Conservation (phyloP, 208 protist species). For the Lotmaria passim region DNA sequence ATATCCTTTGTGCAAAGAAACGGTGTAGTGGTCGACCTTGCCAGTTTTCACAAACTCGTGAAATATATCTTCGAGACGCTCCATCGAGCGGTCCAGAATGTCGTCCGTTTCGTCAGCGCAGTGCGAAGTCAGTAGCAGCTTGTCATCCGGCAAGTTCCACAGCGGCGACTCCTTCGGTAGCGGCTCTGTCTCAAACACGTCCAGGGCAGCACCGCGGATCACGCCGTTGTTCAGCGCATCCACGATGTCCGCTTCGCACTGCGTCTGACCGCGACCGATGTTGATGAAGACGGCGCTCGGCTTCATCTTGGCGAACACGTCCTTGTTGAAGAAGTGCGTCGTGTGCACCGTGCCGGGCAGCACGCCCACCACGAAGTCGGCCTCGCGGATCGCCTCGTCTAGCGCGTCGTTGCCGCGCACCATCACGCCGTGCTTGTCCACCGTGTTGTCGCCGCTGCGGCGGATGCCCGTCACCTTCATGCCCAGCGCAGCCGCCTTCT, state of each 20-base stretch:
- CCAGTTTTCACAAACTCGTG: not conserved
- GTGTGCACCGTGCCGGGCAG: constrained; percentile 68
- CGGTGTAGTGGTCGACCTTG: constrained; percentile 27
- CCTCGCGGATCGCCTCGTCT: constrained; percentile 55
- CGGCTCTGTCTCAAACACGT: constrained; percentile 84
- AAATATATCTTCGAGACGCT: constrained; percentile 36
- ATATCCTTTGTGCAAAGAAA: constrained; percentile 37
- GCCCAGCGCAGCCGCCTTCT: constrained; percentile 45
- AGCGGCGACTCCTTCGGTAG: constrained; percentile 62
- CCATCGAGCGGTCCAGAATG: constrained; percentile 20
- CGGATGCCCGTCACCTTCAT: constrained; percentile 81
- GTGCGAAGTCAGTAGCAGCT: constrained; percentile 70
- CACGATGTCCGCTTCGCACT: constrained; percentile 65
- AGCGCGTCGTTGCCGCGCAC: constrained; percentile 45
- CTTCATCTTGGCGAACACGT: constrained; percentile 78
- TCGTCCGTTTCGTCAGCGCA: constrained; percentile 58
- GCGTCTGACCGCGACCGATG: constrained; percentile 77
- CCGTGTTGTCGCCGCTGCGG: constrained; percentile 28
- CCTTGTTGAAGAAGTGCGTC: constrained; percentile 74
- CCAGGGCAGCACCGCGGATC: constrained; percentile 74
- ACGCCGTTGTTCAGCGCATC: constrained; percentile 56
- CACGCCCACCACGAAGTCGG: constrained; percentile 82
- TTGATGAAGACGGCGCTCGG: constrained; percentile 81
- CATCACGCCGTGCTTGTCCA: constrained; percentile 63
- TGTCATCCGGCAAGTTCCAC: constrained; percentile 68